These are phyloP conservation scores for Boletus sp. DNA, from an alignment of 768 basidiomycete genomes.

Conservation along the genomic window DNA sequence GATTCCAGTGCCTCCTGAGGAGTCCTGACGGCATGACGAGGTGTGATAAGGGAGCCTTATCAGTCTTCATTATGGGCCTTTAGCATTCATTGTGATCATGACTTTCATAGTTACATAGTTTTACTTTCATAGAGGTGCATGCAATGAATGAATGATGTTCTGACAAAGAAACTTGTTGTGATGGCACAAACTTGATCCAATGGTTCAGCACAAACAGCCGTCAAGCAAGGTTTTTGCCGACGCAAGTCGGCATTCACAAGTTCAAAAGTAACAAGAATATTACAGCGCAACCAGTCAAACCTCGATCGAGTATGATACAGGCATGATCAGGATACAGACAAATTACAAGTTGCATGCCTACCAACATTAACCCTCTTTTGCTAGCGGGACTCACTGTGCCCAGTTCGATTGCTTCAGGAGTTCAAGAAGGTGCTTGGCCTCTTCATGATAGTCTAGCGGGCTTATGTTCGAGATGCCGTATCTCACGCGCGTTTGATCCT, in stretches of 20 bases:
- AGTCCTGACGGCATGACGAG: too few relatives aligned
- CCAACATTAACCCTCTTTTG: background rate
- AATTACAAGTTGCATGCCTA: background rate
- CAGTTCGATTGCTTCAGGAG: constrained; percentile 55
- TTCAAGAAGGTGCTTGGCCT: constrained; percentile 57
- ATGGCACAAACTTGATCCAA: too few relatives aligned
- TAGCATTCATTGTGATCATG: too few relatives aligned
- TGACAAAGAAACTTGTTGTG: too few relatives aligned
- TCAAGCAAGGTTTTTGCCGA: too few relatives aligned
- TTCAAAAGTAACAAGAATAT: background rate
- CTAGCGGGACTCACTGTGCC: constrained; percentile 36
- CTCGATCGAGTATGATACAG: constrained; percentile 5
- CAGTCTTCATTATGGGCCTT: too few relatives aligned
- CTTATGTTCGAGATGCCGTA: constrained; percentile 75
- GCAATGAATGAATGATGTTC: too few relatives aligned
- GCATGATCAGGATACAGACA: background rate
- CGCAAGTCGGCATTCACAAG: background rate
- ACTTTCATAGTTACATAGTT: too few relatives aligned
- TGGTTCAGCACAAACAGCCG: too few relatives aligned
- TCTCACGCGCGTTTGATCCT: constrained; percentile 82
- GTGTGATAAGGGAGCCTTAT: too few relatives aligned
- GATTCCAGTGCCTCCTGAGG: too few relatives aligned
- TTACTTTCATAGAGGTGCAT: too few relatives aligned
- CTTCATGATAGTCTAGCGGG: constrained; percentile 67
- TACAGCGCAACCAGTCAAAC: background rate